phyloP scores from a whole-genome alignment of 768 basidiomycete genomes.

The Pilatotrama ljubarskyi region DNA sequence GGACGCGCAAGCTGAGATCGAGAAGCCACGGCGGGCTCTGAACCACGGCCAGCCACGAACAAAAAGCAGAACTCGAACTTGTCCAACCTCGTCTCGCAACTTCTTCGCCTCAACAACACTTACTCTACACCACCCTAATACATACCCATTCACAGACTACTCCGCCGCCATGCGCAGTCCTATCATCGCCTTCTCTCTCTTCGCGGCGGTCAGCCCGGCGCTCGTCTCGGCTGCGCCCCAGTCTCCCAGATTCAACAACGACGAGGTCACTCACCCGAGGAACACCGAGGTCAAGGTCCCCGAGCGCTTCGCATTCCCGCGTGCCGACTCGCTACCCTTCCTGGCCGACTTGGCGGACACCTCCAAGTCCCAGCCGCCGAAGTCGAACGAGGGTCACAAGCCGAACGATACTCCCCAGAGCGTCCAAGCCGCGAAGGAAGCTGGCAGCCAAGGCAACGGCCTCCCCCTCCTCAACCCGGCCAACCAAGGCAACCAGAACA shows the following conservation, averaged over 20 bases:
- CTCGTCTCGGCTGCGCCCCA: constrained; percentile 26
- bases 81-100: constrained; percentile 4
- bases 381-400: too few species aligned
- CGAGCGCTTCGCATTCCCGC: constrained; percentile 2
- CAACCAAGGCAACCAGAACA: too few species aligned
- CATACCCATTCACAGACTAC: constrained; percentile 7
- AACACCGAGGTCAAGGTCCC: constrained; percentile 6
- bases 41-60: constrained; percentile 14
- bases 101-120: background rate
- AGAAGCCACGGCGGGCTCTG: constrained; percentile 30
- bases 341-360: background rate
- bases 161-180: constrained; percentile 30
- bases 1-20: constrained; percentile 20
- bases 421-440: too few species aligned
- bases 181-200: constrained; percentile 31
- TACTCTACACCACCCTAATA: constrained; percentile 9
- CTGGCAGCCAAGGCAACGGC: too few species aligned
- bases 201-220: constrained; percentile 29
- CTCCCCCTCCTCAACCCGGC: too few species aligned
- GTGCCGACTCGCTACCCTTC: background rate
- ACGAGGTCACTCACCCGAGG: constrained; percentile 10
- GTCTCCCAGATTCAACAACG: constrained; percentile 19
- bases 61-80: constrained; percentile 1
- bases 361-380: too few species aligned
- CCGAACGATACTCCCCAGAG: too few species aligned